Percentiles rank a stretch among this genome's conserved stretches.
Conservation (phyloP, 352 stramenopile genomes). For the Phytophthora hibernalis region DNA sequence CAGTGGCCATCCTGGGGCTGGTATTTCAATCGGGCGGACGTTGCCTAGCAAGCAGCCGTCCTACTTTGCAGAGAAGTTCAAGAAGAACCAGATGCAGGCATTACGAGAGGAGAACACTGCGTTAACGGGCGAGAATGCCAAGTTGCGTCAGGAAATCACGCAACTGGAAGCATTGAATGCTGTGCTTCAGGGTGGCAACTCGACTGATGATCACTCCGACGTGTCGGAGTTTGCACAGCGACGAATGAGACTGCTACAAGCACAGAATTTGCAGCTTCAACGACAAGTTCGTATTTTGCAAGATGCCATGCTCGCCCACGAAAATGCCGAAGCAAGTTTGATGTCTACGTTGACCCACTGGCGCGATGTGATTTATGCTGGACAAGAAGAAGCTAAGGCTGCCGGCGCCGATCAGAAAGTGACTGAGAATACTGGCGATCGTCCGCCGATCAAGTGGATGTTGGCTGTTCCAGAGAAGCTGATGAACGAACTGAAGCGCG, state of each 20-base stretch:
- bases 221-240: conserved; percentile 31
- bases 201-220: conserved; percentile 7
- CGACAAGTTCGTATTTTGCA: conserved; percentile 57
- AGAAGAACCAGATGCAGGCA: conserved; percentile 48
- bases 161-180: conserved; percentile 53
- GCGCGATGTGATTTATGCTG: conserved; percentile 50
- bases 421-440: not conserved
- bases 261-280: conserved; percentile 72
- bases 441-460: conserved; percentile 49
- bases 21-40: conserved; percentile 44
- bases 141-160: conserved; percentile 52
- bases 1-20: conserved; percentile 19
- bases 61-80: conserved; percentile 46
- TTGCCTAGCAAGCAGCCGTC: conserved; percentile 29
- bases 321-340: conserved; percentile 49
- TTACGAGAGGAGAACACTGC: conserved; percentile 52
- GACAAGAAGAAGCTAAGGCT: conserved; percentile 48
- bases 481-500: conserved; percentile 38
- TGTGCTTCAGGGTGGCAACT: conserved; percentile 43
- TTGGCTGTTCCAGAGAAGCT: conserved; percentile 46
- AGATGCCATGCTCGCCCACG: conserved; percentile 38
- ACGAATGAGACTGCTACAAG: conserved; percentile 52
- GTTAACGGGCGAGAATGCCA: conserved; percentile 49
- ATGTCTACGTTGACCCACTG: conserved; percentile 47
- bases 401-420: conserved; percentile 47